Conservation (phyloP, 495 filamentous ascomycete genomes). For the Hypoxylon fragiforme region DNA sequence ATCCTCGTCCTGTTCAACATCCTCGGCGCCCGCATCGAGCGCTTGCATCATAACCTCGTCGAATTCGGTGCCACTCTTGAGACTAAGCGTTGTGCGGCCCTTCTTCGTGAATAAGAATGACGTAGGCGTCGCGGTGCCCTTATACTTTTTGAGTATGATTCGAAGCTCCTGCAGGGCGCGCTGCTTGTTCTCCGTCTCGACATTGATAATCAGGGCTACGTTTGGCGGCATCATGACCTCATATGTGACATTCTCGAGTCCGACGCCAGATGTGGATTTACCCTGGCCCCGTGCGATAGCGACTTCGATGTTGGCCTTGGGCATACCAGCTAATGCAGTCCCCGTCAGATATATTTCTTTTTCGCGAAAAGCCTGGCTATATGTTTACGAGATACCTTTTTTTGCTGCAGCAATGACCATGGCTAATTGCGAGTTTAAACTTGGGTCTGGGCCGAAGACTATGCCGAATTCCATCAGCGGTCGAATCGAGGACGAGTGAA, state of each 20-base stretch:
- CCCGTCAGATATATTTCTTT: constrained; percentile 13
- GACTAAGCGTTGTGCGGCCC: constrained; percentile 68
- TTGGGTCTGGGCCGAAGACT: constrained; percentile 69
- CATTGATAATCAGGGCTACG: constrained; percentile 75
- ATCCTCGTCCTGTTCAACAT: constrained; percentile 72
- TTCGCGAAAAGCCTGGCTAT: background rate
- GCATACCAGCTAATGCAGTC: constrained; percentile 62
- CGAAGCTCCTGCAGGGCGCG: constrained; percentile 73
- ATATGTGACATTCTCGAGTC: constrained; percentile 73
- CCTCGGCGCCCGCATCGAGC: constrained; percentile 82
- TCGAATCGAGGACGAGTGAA: background rate
- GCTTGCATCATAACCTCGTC: constrained; percentile 82
- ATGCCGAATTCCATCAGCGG: constrained; percentile 21
- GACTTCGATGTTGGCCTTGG: constrained; percentile 77
- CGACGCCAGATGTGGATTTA: constrained; percentile 66
- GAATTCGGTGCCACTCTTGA: constrained; percentile 54
- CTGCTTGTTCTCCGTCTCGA: constrained; percentile 76
- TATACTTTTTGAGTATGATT: constrained; percentile 64
- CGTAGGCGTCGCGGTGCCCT: constrained; percentile 70
- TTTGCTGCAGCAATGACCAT: constrained; percentile 76
- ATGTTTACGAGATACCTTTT: constrained; percentile 65
- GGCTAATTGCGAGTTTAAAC: constrained; percentile 73
- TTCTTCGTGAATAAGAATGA: constrained; percentile 82
- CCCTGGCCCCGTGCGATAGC: constrained; percentile 90
- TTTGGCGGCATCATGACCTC: constrained; percentile 81